Evolutionary conservation across 805 yeast genomes (phyloP).

Genomic region (Maudiozyma saulgeensis): DNA sequence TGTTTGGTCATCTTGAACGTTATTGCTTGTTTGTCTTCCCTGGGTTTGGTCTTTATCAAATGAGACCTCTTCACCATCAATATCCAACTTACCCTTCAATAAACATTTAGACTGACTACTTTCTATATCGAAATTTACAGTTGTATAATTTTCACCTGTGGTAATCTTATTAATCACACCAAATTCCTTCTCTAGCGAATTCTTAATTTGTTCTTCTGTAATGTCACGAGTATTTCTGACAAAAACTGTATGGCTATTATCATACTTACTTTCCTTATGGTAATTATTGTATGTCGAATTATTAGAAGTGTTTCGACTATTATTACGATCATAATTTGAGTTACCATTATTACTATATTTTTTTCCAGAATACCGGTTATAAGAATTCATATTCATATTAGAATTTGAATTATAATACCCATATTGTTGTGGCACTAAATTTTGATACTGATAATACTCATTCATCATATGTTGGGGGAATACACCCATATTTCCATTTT

Average conservation of each 20-base stretch:
- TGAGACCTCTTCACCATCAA: conserved; percentile 15
- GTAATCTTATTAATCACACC: conserved; percentile 49
- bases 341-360: not conserved
- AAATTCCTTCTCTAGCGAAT: conserved; percentile 40
- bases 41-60: conserved; percentile 13
- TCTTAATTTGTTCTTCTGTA: conserved; percentile 38
- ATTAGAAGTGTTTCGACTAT: not conserved
- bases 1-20: too few species aligned
- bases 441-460: not conserved
- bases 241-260: conserved; percentile 35
- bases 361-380: not conserved
- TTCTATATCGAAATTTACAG: conserved; percentile 44
- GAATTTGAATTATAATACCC: not conserved
- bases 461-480: not conserved
- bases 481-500: not conserved
- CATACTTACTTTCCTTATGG: not conserved
- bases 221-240: conserved; percentile 43
- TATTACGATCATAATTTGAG: not conserved
- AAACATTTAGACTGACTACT: conserved; percentile 21
- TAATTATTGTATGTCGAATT: not conserved
- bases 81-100: conserved; percentile 13
- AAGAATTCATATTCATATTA: not conserved
- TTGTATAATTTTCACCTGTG: conserved; percentile 39
- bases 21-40: not conserved
- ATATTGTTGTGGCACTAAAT: not conserved